phyloP scores from a whole-genome alignment of 2,329 filamentous ascomycete genomes.

The Thelonectria olida region DNA sequence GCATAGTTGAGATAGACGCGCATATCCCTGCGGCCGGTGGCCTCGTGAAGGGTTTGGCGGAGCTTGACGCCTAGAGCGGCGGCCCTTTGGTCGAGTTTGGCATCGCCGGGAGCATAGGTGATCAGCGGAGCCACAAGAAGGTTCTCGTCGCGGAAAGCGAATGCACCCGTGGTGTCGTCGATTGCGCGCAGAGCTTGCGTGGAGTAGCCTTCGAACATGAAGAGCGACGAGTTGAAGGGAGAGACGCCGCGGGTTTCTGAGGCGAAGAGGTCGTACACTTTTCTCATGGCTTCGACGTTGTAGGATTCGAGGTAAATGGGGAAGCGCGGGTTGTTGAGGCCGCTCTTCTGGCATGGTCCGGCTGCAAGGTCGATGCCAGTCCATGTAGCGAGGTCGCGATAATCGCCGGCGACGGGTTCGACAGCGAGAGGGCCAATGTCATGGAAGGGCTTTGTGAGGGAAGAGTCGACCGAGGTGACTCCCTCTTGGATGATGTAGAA shows the following conservation, averaged over 20 bases:
- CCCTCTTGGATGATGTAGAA: conserved; percentile 57
- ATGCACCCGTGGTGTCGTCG: conserved; percentile 17
- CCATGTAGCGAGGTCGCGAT: conserved; percentile 34
- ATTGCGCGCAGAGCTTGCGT: conserved; percentile 45
- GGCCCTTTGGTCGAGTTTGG: conserved; percentile 25
- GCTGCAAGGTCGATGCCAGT: conserved; percentile 30
- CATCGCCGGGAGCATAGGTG: conserved; percentile 29
- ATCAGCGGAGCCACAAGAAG: conserved; percentile 35
- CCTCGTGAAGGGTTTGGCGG: conserved; percentile 27
- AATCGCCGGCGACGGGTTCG: conserved; percentile 35
- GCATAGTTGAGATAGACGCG: conserved; percentile 60
- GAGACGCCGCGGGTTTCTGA: conserved; percentile 18
- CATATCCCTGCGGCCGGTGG: conserved; percentile 20
- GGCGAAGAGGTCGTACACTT: conserved; percentile 30
- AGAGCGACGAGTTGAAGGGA: conserved; percentile 45
- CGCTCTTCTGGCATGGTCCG: conserved; percentile 34
- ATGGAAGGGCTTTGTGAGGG: conserved; percentile 55
- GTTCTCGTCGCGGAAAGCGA: conserved; percentile 35
- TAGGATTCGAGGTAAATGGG: conserved; percentile 36
- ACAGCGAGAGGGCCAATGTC: conserved; percentile 51
- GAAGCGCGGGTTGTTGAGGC: conserved; percentile 37
- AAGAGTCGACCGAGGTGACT: conserved; percentile 49
- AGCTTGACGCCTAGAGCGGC: conserved; percentile 28
- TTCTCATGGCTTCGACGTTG: conserved; percentile 25
- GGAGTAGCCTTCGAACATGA: conserved; percentile 67